A percentile compares a stretch with the other conserved stretches of the same genome.
These are phyloP conservation scores for Juglanconis oblonga DNA, from an alignment of 2,329 filamentous ascomycete genomes.

Conservation along the genomic window DNA sequence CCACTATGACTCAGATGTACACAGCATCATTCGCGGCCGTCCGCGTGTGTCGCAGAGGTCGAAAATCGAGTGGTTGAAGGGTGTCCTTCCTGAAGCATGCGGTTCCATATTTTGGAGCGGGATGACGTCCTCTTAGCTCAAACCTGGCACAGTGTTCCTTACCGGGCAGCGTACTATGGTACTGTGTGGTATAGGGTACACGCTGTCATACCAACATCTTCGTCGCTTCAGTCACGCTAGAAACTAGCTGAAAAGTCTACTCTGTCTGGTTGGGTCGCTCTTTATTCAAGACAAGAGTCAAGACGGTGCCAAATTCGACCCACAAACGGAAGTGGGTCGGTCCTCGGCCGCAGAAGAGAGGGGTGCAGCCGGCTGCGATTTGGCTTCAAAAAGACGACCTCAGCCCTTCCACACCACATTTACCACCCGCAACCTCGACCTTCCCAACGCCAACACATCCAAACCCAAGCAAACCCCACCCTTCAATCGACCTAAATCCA, in stretches of 20 bases:
- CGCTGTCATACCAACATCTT: too few species aligned
- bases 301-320: not conserved
- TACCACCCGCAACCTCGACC: not conserved
- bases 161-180: too few species aligned
- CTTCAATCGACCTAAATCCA: not conserved
- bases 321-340: not conserved
- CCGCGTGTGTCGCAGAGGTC: not conserved
- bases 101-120: not conserved
- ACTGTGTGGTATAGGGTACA: too few species aligned
- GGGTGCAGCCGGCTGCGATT: not conserved
- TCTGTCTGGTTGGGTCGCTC: too few species aligned
- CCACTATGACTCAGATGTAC: not conserved
- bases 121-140: too few species aligned
- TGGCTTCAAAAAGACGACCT: constrained; percentile 4
- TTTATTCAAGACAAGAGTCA: too few species aligned
- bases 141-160: too few species aligned
- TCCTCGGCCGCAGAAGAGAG: not conserved
- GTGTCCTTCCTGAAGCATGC: not conserved
- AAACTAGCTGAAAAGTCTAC: too few species aligned
- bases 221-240: too few species aligned
- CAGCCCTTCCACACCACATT: not conserved
- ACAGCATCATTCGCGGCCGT: not conserved
- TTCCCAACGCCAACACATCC: not conserved
- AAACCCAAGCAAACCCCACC: not conserved
- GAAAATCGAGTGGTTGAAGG: not conserved